Evolutionary conservation across 495 filamentous ascomycete species (phyloP), one percentile per base, ranked within the genome.

Genomic region (Hyphodiscus hymeniophilus): DNA sequence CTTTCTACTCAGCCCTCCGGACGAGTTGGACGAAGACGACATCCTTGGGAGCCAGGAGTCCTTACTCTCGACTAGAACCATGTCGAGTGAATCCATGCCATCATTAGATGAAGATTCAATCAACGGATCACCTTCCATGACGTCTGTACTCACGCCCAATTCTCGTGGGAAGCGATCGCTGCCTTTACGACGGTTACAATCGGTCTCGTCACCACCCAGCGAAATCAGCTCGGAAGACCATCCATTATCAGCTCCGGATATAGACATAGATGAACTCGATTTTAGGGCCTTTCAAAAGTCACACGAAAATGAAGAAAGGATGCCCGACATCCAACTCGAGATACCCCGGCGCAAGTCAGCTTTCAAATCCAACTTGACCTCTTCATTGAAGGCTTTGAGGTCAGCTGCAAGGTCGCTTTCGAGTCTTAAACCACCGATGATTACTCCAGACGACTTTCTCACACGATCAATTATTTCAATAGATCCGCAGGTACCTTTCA

Each of bases 311-410:
- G 66, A 69, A 0, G 58, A 59, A 13, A 47, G 68, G 20, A 66
- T 71, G 38, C 66, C 66, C 20, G 44, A 61, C 3, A 18, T 40
- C 7, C 20, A 39, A 24, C 5, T 40, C 44, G 23, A 26, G 10
- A 60, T 68, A 39, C 57, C 56, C 39, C 70, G 64, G 13, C 62
- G 72, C 22, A 72, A 70, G 43, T 73, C 68, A 23, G 79, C 77
- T 10, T 89, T 96, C 67, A 94, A 89, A 57, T 98, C 92, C 2
- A 97, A 97, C 55, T 73, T 98, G 13, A 98, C 90, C 3, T 89
- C 91, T 17, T 98, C 92, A 0, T 66, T 98, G 42, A 79, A 86
- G 26, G 88, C 86, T 21, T 76, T 97, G 46, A 86, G 86, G 62
- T 86, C 82, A 11, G 91, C 89, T 0, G 90, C 89, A 16, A 82